Percentiles rank a stretch among this genome's conserved stretches.
phyloP scores from a whole-genome alignment of 2,329 filamentous ascomycete species.

The Diaporthe humulicola region DNA sequence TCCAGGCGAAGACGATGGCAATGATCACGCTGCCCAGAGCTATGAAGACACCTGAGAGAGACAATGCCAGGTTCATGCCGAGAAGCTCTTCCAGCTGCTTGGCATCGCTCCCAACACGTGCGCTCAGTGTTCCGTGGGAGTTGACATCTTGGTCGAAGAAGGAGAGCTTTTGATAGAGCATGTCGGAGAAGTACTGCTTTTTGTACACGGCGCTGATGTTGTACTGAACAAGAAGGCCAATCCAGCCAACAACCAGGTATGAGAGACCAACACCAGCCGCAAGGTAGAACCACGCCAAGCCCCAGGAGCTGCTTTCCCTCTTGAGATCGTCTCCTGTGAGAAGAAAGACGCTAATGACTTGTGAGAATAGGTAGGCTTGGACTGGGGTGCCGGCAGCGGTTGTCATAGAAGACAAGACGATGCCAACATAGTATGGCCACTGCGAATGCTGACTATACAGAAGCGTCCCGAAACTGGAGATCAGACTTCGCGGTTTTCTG shows the following conservation, averaged over 20 bases:
- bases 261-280: constrained; percentile 65
- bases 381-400: constrained; percentile 49
- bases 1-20: constrained; percentile 56
- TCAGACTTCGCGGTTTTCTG: not conserved
- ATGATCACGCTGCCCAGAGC: constrained; percentile 65
- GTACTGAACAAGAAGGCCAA: not conserved
- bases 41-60: constrained; percentile 74
- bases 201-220: constrained; percentile 47
- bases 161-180: constrained; percentile 68
- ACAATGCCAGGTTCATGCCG: constrained; percentile 76
- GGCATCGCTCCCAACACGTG: constrained; percentile 67
- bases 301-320: constrained; percentile 79
- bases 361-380: constrained; percentile 78
- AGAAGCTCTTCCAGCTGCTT: constrained; percentile 79
- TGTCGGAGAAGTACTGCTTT: constrained; percentile 70
- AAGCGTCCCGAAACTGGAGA: constrained; percentile 1
- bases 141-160: constrained; percentile 68
- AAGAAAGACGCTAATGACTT: constrained; percentile 78
- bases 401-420: constrained; percentile 30
- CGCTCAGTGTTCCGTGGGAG: constrained; percentile 69
- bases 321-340: constrained; percentile 49
- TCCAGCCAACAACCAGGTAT: constrained; percentile 65
- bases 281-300: constrained; percentile 87
- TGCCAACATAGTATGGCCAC: not conserved
- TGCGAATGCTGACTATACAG: constrained; percentile 6